Evolutionary conservation across 306 rosid species (phyloP).

Genomic region (Glycine soja): DNA sequence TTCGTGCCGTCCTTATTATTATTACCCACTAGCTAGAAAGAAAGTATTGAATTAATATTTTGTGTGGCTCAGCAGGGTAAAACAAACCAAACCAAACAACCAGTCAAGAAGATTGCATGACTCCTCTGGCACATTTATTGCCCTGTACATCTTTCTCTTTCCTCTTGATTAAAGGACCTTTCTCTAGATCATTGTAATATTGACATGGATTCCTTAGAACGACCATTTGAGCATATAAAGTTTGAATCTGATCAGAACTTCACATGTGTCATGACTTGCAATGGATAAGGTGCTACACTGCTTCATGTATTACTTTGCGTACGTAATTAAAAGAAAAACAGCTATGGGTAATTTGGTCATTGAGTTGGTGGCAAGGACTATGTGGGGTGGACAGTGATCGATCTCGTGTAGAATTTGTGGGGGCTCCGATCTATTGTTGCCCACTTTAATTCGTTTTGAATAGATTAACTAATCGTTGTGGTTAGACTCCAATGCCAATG

Average conservation of each 20-base stretch:
- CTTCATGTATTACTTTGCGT: too few relatives aligned
- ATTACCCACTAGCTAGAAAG: neutral
- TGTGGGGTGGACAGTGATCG: neutral
- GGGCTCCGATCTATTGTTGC: neutral
- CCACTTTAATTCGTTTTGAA: neutral
- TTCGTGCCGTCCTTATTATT: neutral
- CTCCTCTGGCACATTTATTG: conserved; percentile 27
- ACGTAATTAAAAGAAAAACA: neutral
- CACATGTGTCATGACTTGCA: conserved; percentile 14
- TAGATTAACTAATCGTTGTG: too few relatives aligned
- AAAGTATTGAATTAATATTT: too few relatives aligned
- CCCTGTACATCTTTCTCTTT: neutral
- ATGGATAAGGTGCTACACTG: too few relatives aligned
- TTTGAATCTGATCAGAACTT: neutral
- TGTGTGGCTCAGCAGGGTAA: neutral
- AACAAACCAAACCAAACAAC: conserved; percentile 3
- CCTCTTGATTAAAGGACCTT: too few relatives aligned
- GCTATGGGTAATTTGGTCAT: neutral
- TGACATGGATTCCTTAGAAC: conserved; percentile 6
- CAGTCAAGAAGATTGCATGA: conserved; percentile 8
- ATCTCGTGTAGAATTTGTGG: neutral
- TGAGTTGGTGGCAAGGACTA: neutral
- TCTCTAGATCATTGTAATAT: too few relatives aligned
- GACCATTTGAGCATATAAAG: conserved; percentile 19
- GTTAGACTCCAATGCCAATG: too few relatives aligned